A percentile compares a stretch with the other conserved stretches of the same genome.
Evolutionary conservation across 176 grass and related monocot species (phyloP).

Genomic region (Aegilops sharonensis): DNA sequence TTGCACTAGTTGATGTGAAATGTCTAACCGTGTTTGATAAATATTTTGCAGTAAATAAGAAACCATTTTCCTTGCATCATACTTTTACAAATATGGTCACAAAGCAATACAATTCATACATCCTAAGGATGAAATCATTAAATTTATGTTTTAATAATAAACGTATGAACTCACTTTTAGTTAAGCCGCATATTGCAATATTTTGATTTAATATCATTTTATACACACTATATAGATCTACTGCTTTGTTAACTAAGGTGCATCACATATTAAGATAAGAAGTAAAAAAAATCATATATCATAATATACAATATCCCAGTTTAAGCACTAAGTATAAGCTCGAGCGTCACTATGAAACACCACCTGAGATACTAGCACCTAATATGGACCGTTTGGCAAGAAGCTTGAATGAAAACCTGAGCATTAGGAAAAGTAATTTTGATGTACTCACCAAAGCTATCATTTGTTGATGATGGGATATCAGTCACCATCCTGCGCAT

Average conservation of each 20-base stretch:
- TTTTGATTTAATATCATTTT: not conserved
- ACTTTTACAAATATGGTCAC: no score
- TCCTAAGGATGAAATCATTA: not conserved
- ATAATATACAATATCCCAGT: not conserved
- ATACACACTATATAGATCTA: not conserved
- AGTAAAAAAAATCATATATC: not conserved
- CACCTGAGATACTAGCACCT: not conserved
- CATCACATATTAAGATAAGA: not conserved
- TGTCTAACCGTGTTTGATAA: not conserved
- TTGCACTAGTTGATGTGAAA: not conserved
- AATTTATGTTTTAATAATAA: not conserved
- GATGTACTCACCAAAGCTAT: conserved; percentile 71
- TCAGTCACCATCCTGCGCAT: conserved; percentile 79
- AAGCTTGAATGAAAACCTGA: not conserved
- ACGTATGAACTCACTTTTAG: not conserved
- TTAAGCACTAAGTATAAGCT: not conserved
- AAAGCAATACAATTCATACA: not conserved
- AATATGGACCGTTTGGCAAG: not conserved
- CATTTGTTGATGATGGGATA: conserved; percentile 75
- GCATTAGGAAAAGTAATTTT: not conserved
- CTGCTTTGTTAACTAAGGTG: not conserved
- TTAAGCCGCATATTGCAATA: not conserved
- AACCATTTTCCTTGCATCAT: no score
- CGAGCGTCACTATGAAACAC: not conserved
- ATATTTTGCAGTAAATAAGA: not conserved